phyloP scores from a whole-genome alignment of 768 basidiomycete species.

The Leucogyrophana mollusca region DNA sequence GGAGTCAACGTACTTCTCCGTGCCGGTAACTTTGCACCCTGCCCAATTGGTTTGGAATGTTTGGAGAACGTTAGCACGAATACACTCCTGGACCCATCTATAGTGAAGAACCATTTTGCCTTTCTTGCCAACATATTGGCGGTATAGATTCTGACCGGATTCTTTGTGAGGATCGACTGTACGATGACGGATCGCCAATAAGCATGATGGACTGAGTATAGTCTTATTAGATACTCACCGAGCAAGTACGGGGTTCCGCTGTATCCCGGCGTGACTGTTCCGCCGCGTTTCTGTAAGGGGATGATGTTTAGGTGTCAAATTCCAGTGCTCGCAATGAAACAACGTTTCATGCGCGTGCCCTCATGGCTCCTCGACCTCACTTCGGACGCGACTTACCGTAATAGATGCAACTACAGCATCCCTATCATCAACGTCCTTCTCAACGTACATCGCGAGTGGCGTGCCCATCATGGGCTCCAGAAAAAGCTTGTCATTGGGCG shows the following conservation, averaged over 20 bases:
- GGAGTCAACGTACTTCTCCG: conserved; percentile 55
- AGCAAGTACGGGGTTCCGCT: conserved; percentile 79
- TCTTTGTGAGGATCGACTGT: conserved; percentile 76
- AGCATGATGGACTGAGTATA: background rate
- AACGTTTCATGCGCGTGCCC: too few species aligned
- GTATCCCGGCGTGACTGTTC: conserved; percentile 69
- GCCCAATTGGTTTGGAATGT: conserved; percentile 79
- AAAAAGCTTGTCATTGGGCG: conserved; percentile 51
- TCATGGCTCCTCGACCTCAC: background rate
- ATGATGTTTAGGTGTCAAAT: conserved; percentile 2
- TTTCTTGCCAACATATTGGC: conserved; percentile 79
- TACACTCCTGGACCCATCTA: conserved; percentile 77
- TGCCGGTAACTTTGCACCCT: conserved; percentile 76
- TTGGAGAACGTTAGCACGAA: conserved; percentile 65
- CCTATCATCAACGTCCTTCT: conserved; percentile 76
- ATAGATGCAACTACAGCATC: conserved; percentile 63
- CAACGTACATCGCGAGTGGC: conserved; percentile 72
- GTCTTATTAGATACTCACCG: conserved; percentile 44
- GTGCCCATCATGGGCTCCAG: conserved; percentile 82
- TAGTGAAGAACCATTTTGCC: conserved; percentile 73
- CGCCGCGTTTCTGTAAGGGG: conserved; percentile 67
- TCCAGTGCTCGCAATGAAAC: background rate
- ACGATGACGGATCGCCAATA: background rate
- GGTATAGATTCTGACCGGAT: conserved; percentile 78
- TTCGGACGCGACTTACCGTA: conserved; percentile 46